Evolutionary conservation across 495 filamentous ascomycete genomes (phyloP).

Genomic region (Evernia prunastri): DNA sequence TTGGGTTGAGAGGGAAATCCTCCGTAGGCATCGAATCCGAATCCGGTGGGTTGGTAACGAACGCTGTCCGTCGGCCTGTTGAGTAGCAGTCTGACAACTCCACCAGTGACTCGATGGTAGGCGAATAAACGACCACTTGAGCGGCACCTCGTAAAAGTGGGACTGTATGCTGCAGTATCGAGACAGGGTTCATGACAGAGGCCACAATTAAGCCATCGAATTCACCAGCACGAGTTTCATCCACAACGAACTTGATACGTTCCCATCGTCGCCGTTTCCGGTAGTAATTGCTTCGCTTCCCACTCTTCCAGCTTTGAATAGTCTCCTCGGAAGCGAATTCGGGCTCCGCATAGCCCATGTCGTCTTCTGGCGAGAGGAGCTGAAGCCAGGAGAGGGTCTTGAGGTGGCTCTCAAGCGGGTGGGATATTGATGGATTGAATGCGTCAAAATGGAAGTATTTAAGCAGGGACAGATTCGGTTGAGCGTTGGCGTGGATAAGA

Average conservation of each 20-base stretch:
- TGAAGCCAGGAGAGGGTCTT: conserved; percentile 86
- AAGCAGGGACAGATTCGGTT: conserved; percentile 80
- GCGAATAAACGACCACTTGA: conserved; percentile 75
- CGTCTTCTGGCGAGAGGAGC: conserved; percentile 64
- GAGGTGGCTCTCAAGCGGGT: conserved; percentile 76
- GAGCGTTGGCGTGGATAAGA: conserved; percentile 76
- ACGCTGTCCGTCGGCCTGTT: conserved; percentile 66
- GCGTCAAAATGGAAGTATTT: conserved; percentile 80
- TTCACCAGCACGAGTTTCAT: conserved; percentile 63
- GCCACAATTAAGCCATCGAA: conserved; percentile 82
- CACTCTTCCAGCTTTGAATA: conserved; percentile 61
- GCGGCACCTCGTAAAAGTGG: conserved; percentile 79
- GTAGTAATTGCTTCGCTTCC: conserved; percentile 71
- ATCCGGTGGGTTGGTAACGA: conserved; percentile 43
- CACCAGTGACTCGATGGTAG: conserved; percentile 67
- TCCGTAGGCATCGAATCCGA: conserved; percentile 49
- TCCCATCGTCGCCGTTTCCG: conserved; percentile 82
- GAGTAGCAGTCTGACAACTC: conserved; percentile 74
- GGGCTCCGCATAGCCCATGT: conserved; percentile 62
- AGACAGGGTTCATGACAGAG: conserved; percentile 69
- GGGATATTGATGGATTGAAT: conserved; percentile 56
- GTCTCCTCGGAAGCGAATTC: conserved; percentile 45
- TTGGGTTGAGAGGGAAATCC: conserved; percentile 78
- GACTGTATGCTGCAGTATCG: conserved; percentile 62
- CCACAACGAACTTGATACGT: conserved; percentile 56